These are phyloP conservation scores for Lichtheimia corymbifera DNA, from an alignment of 371 early-diverging fungal species.

Conservation along the genomic window DNA sequence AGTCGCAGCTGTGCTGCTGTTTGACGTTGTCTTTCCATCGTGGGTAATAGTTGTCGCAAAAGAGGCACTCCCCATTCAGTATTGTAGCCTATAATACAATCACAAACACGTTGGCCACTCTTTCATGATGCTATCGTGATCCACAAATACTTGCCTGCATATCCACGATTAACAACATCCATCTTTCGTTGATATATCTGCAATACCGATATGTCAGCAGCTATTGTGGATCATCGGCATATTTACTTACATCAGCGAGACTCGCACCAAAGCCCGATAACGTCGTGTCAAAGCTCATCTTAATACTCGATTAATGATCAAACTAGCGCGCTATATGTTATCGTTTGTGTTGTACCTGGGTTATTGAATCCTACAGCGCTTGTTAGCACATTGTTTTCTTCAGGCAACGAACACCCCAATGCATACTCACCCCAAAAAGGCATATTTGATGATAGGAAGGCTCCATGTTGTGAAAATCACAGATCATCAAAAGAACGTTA, in stretches of 20 bases:
- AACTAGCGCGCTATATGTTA: too few relatives aligned
- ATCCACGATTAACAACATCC: constrained; percentile 82
- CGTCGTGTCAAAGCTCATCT: constrained; percentile 65
- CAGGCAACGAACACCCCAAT: not conserved
- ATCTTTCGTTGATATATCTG: constrained; percentile 68
- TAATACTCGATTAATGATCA: not conserved
- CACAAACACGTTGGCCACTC: too few relatives aligned
- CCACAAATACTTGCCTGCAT: constrained; percentile 50
- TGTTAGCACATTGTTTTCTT: not conserved
- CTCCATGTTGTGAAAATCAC: too few relatives aligned
- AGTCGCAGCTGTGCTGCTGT: constrained; percentile 47
- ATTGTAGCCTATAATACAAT: constrained; percentile 60
- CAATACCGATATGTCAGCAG: too few relatives aligned
- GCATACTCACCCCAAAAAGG: constrained; percentile 21
- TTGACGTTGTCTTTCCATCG: constrained; percentile 30
- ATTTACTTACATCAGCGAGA: constrained; percentile 51
- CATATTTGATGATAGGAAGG: constrained; percentile 21
- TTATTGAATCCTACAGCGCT: constrained; percentile 68
- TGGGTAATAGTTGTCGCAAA: constrained; percentile 57
- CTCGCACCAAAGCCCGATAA: constrained; percentile 70
- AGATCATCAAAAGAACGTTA: too few relatives aligned
- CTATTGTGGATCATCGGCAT: not conserved
- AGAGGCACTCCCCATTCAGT: constrained; percentile 69
- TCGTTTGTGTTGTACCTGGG: constrained; percentile 50
- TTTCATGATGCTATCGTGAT: not conserved